These are phyloP conservation scores for Sporothrix inflata DNA, from an alignment of 2,329 filamentous ascomycete species.

Conservation along the genomic window DNA sequence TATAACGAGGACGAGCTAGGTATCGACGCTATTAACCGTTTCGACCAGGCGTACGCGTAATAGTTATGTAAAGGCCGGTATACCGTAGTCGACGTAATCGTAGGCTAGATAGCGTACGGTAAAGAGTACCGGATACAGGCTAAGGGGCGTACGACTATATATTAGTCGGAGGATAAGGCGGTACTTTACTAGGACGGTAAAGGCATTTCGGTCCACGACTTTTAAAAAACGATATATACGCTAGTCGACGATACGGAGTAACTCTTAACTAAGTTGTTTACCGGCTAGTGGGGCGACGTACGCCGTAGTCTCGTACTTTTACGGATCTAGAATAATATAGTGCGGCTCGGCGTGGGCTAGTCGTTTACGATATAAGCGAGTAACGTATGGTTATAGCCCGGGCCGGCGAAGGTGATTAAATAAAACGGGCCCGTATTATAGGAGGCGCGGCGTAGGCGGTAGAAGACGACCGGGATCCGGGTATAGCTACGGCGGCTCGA, in stretches of 20 bases:
- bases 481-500: neutral
- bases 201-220: neutral
- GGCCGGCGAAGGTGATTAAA: neutral
- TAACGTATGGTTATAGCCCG: neutral
- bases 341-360: no score
- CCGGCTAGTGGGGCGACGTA: no score
- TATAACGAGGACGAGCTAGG: neutral
- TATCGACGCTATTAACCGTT: neutral
- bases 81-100: no score
- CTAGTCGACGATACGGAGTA: no score
- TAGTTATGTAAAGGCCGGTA: no score
- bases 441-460: neutral
- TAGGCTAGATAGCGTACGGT: neutral
- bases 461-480: neutral
- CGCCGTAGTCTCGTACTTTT: no score
- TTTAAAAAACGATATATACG: no score
- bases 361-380: no score
- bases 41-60: no score
- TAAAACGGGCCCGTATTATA: neutral
- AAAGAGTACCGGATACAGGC: neutral
- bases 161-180: neutral
- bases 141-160: neutral
- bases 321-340: no score
- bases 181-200: neutral
- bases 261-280: no score